These are phyloP conservation scores for Moniliophthora roreri DNA, from an alignment of 1,284 basidiomycete genomes.

Conservation along the genomic window DNA sequence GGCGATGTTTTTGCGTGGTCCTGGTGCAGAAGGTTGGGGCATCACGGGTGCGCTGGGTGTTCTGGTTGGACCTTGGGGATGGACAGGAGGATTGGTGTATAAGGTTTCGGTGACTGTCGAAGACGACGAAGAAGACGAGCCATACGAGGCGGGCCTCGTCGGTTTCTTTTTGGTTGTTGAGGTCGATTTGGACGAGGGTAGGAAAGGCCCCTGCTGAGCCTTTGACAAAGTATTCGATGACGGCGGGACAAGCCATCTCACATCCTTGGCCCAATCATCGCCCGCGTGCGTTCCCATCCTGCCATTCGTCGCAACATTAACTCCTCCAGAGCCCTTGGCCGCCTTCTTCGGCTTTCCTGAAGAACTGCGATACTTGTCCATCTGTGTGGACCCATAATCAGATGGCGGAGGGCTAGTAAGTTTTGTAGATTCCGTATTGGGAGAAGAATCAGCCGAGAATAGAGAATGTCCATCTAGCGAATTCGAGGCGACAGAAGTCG, in stretches of 20 bases:
- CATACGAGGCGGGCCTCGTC: too few species aligned
- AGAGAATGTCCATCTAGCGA: conserved; percentile 2
- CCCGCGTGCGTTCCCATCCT: conserved; percentile 30
- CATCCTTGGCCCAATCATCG: conserved; percentile 63
- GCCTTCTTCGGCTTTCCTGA: too few species aligned
- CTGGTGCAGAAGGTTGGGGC: conserved; percentile 18
- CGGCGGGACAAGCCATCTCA: conserved; percentile 56
- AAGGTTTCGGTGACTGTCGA: neutral
- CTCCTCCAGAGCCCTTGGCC: too few species aligned
- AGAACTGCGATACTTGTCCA: too few species aligned
- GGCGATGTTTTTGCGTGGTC: conserved; percentile 17
- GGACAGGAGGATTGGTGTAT: neutral
- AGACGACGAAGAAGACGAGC: too few species aligned
- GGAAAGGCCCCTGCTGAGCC: too few species aligned
- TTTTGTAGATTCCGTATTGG: too few species aligned
- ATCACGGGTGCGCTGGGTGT: conserved; percentile 17
- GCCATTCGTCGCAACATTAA: conserved; percentile 2
- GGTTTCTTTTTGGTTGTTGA: neutral
- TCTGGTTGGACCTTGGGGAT: conserved; percentile 19
- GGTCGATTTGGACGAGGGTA: conserved; percentile 1
- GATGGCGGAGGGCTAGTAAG: too few species aligned
- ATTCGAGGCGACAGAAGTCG: neutral
- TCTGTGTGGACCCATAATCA: too few species aligned
- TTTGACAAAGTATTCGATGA: neutral
- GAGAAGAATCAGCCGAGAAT: conserved; percentile 2